These are phyloP conservation scores for Claviceps citrina DNA, from an alignment of 2,329 filamentous ascomycete species.

Conservation along the genomic window DNA sequence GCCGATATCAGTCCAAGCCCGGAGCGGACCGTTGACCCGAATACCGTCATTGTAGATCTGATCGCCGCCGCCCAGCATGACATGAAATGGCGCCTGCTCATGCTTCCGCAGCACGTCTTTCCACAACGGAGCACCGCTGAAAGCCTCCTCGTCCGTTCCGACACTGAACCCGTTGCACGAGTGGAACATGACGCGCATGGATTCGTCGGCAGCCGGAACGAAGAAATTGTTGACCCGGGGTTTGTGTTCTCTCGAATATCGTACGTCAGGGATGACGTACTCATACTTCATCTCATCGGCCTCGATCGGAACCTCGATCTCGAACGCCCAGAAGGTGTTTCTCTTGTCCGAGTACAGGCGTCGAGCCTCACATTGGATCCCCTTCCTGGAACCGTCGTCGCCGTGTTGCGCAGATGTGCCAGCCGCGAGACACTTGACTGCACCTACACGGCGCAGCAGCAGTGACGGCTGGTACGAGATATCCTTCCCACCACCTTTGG, in stretches of 20 bases:
- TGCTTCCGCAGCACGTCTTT: constrained; percentile 81
- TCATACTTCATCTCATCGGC: constrained; percentile 58
- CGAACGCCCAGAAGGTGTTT: constrained; percentile 89
- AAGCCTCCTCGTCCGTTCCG: constrained; percentile 69
- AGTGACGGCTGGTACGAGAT: constrained; percentile 45
- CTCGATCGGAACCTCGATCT: constrained; percentile 61
- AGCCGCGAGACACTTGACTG: constrained; percentile 9
- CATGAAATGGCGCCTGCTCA: constrained; percentile 69
- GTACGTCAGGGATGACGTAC: constrained; percentile 56
- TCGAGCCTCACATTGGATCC: constrained; percentile 23
- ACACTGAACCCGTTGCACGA: constrained; percentile 95
- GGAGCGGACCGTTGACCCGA: constrained; percentile 67
- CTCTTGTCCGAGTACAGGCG: constrained; percentile 49
- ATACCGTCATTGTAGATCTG: constrained; percentile 96
- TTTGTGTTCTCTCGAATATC: constrained; percentile 41
- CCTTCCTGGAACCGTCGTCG: constrained; percentile 21
- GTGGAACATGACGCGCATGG: constrained; percentile 98
- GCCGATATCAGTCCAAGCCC: constrained; percentile 66
- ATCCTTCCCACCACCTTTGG: constrained; percentile 49
- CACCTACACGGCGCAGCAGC: constrained; percentile 30
- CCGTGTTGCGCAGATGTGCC: constrained; percentile 14
- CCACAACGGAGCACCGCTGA: constrained; percentile 87
- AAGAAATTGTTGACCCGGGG: constrained; percentile 57
- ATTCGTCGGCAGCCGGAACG: constrained; percentile 66
- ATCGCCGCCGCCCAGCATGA: constrained; percentile 88